Conservation (phyloP, 2,329 filamentous ascomycete species). For the Periconia sp. region DNA sequence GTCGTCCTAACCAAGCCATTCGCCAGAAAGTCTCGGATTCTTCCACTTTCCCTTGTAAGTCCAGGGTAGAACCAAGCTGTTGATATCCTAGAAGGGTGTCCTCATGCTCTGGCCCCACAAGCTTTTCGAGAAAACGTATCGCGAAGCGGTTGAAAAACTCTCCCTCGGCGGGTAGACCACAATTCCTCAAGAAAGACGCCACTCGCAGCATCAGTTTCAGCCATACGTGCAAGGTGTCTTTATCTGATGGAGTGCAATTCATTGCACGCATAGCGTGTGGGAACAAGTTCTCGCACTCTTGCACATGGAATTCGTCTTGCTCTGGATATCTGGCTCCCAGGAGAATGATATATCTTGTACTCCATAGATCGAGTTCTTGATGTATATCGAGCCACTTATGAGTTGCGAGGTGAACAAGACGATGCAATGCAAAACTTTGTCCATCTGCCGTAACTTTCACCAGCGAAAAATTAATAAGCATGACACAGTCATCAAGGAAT, state of each 20-base stretch:
- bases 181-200: neutral
- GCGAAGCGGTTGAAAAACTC: neutral
- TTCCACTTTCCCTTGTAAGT: neutral
- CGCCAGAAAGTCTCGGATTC: slow-evolving; percentile 1
- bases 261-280: neutral
- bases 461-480: slow-evolving; percentile 11
- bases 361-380: slow-evolving; percentile 26
- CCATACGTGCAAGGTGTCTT: neutral
- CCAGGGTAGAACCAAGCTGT: neutral
- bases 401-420: slow-evolving; percentile 20
- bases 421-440: slow-evolving; percentile 19
- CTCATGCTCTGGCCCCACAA: neutral
- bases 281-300: neutral
- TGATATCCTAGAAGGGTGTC: neutral
- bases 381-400: slow-evolving; percentile 21
- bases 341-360: slow-evolving; percentile 18
- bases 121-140: neutral
- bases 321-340: slow-evolving; percentile 1
- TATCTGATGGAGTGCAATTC: neutral
- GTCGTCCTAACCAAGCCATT: neutral
- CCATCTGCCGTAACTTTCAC: slow-evolving; percentile 7
- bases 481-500: slow-evolving; percentile 3
- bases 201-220: neutral
- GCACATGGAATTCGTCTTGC: slow-evolving; percentile 15
- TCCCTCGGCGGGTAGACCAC: neutral